phyloP scores from a whole-genome alignment of 1,284 basidiomycete genomes.

The Neotropicomus parvogracilis region DNA sequence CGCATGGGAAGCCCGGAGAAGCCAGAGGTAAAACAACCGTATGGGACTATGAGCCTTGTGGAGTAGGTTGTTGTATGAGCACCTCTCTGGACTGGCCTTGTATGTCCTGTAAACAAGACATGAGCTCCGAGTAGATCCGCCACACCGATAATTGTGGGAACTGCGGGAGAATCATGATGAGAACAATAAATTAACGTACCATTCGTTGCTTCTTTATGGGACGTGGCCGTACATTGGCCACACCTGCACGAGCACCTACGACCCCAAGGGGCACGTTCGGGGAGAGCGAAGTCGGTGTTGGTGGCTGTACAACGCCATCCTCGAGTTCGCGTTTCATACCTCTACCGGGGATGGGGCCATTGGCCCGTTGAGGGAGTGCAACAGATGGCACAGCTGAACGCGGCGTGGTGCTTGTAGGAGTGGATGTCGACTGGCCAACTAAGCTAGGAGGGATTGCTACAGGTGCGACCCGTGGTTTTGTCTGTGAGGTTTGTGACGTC shows the following conservation, averaged over 20 bases:
- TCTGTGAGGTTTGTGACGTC: conserved; percentile 33
- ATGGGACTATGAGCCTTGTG: conserved; percentile 39
- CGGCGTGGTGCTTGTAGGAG: conserved; percentile 33
- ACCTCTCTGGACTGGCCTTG: conserved; percentile 40
- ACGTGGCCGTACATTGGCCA: conserved; percentile 55
- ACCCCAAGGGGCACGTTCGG: conserved; percentile 33
- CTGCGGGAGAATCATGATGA: neutral
- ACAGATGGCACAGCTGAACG: conserved; percentile 28
- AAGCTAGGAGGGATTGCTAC: conserved; percentile 30
- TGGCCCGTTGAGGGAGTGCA: conserved; percentile 26
- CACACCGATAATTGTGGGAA: conserved; percentile 5
- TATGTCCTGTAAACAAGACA: conserved; percentile 30
- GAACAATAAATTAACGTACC: conserved; percentile 41
- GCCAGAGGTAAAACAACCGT: neutral
- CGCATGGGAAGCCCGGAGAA: conserved; percentile 9
- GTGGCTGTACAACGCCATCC: conserved; percentile 20
- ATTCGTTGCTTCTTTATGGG: conserved; percentile 74
- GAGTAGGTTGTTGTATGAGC: conserved; percentile 46
- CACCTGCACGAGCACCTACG: conserved; percentile 52
- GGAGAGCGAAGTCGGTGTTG: conserved; percentile 22
- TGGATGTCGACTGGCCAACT: conserved; percentile 23
- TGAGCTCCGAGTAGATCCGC: conserved; percentile 17
- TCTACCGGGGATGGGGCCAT: conserved; percentile 26
- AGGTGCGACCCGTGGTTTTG: conserved; percentile 38
- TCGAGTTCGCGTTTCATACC: conserved; percentile 55